A percentile compares a stretch with the other conserved stretches of the same genome.
phyloP scores from a whole-genome alignment of 768 basidiomycete species.

The Pisolithus microcarpus region DNA sequence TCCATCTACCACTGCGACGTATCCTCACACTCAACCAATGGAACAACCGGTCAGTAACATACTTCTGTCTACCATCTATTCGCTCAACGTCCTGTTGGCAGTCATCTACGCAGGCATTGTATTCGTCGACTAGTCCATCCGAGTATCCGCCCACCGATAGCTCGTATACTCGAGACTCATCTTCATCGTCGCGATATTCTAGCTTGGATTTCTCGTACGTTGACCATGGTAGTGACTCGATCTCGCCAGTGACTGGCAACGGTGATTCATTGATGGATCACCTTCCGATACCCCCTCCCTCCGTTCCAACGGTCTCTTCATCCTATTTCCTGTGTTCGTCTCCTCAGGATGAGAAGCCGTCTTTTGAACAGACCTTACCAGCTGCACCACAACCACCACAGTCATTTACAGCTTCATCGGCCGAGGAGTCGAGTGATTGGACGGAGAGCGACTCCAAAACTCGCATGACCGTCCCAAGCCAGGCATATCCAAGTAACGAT shows the following conservation, averaged over 20 bases:
- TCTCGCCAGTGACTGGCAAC: not conserved
- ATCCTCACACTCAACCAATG: not conserved
- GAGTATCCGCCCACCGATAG: not conserved
- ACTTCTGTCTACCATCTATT: not conserved
- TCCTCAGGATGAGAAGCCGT: conserved; percentile 12
- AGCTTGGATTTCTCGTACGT: not conserved
- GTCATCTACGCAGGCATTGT: not conserved
- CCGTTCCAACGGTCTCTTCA: conserved; percentile 11
- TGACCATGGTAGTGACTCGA: not conserved
- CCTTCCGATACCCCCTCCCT: conserved; percentile 21
- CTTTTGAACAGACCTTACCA: not conserved
- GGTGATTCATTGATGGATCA: conserved; percentile 27
- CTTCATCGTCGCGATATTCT: not conserved
- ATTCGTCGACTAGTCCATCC: not conserved
- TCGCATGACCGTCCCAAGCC: conserved; percentile 5
- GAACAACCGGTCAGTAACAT: not conserved
- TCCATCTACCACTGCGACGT: not conserved
- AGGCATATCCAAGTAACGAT: conserved; percentile 14
- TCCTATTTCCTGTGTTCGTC: conserved; percentile 15
- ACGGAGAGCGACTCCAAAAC: conserved; percentile 1
- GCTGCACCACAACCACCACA: not conserved
- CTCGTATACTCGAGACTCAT: not conserved
- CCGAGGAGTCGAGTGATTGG: conserved; percentile 15
- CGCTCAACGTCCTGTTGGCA: not conserved
- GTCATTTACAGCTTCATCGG: not conserved